Evolutionary conservation across 345 rosid genomes (phyloP).

Genomic region (Euclidium syriacum): DNA sequence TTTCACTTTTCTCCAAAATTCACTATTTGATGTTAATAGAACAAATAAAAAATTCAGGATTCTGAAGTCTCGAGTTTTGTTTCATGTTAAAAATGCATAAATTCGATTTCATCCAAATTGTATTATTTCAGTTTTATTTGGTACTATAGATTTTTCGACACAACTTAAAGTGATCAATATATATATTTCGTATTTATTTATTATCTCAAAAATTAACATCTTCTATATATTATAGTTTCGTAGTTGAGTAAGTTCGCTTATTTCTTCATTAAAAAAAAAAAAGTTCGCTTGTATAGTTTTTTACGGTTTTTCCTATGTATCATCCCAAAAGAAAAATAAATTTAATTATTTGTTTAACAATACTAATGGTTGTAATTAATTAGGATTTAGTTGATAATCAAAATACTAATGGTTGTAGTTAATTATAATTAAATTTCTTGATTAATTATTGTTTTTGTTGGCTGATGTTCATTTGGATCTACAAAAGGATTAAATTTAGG

Average conservation of each 20-base stretch:
- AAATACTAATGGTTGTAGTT: neutral
- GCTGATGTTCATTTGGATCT: constrained; percentile 25
- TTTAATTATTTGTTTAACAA: neutral
- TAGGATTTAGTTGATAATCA: neutral
- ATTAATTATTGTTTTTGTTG: neutral
- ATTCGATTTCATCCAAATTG: neutral
- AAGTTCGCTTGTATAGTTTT: too few relatives aligned
- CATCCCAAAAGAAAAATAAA: constrained; percentile 6
- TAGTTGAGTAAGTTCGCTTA: too few relatives aligned
- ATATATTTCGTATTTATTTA: too few relatives aligned
- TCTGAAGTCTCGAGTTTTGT: neutral
- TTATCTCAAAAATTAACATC: too few relatives aligned
- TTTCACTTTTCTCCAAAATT: neutral
- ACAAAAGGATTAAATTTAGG: constrained; percentile 28
- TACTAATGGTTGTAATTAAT: constrained; percentile 10
- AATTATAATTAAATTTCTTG: neutral
- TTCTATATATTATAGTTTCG: too few relatives aligned
- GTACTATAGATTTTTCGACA: neutral
- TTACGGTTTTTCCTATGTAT: too few relatives aligned
- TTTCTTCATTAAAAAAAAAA: too few relatives aligned
- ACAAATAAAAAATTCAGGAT: neutral
- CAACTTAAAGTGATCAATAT: neutral
- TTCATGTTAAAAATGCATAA: neutral
- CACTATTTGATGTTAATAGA: neutral
- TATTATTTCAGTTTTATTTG: neutral